Evolutionary conservation across 148 eudicot species (phyloP).

Genomic region (Arctostaphylos glauca): DNA sequence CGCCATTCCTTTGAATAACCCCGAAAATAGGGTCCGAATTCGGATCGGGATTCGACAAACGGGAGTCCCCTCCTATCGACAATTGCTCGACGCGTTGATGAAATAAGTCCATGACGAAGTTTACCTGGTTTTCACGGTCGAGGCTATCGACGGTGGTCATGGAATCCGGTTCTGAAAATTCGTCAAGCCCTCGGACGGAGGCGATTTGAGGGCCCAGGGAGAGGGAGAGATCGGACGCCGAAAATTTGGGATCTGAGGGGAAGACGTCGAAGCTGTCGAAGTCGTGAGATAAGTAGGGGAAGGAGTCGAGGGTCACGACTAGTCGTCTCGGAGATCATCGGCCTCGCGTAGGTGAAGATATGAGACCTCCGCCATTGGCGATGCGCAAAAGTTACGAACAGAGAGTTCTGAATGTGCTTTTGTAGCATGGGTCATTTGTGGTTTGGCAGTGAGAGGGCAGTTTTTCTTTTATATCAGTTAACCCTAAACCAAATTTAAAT

Average conservation of each 20-base stretch:
- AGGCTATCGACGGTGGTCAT: conserved; percentile 10
- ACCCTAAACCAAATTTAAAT: no score
- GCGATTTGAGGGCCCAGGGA: conserved; percentile 7
- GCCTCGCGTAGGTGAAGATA: conserved; percentile 37
- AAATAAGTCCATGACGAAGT: conserved; percentile 48
- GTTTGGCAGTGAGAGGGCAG: no score
- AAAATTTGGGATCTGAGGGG: conserved; percentile 22
- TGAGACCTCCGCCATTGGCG: conserved; percentile 51
- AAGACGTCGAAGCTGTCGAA: no score
- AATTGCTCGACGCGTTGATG: conserved; percentile 58
- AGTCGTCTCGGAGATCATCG: conserved; percentile 21
- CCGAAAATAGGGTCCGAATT: conserved; percentile 31
- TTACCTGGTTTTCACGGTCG: conserved; percentile 54
- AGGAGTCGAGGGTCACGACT: conserved; percentile 30
- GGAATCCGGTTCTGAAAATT: conserved; percentile 12
- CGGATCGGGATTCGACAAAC: conserved; percentile 19
- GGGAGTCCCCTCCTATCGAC: conserved; percentile 9
- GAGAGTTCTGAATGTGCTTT: no score
- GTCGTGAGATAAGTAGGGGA: conserved; percentile 26
- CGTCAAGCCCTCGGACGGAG: not conserved
- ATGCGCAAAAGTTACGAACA: not conserved
- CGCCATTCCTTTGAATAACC: conserved; percentile 28
- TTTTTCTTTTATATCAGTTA: no score
- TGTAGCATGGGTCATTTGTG: no score
- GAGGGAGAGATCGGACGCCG: conserved; percentile 3